A percentile compares a stretch with the other conserved stretches of the same genome.
Evolutionary conservation across 129 eudicot species (phyloP).

Genomic region (Cynara cardunculus): DNA sequence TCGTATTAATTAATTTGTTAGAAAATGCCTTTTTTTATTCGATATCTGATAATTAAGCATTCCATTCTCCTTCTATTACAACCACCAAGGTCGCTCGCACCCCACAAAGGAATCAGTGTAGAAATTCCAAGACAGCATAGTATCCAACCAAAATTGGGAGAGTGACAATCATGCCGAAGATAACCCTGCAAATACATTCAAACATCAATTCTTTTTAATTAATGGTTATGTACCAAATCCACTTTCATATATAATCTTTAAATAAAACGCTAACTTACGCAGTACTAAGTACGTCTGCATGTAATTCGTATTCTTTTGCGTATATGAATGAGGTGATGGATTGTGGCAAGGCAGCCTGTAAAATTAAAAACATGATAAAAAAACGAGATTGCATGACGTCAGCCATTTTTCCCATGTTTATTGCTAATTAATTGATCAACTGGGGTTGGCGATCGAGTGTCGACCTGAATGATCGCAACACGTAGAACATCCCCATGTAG

Average conservation of each 20-base stretch:
- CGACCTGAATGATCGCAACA: slow-evolving; percentile 85
- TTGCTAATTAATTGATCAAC: neutral
- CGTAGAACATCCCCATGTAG: slow-evolving; percentile 81
- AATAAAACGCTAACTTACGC: slow-evolving; percentile 45
- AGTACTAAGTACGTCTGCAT: slow-evolving; percentile 81
- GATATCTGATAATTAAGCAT: too few relatives aligned
- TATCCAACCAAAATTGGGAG: slow-evolving; percentile 63
- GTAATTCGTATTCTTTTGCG: slow-evolving; percentile 82
- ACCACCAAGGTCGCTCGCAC: neutral
- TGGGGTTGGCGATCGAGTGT: neutral
- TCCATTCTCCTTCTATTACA: neutral
- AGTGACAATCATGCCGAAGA: slow-evolving; percentile 68
- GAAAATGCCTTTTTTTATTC: too few relatives aligned
- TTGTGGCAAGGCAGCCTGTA: slow-evolving; percentile 86
- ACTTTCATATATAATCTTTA: neutral
- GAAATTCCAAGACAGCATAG: slow-evolving; percentile 51
- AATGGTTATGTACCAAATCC: neutral
- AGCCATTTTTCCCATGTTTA: neutral
- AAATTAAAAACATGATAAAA: neutral
- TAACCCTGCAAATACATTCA: slow-evolving; percentile 43
- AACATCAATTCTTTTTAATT: neutral
- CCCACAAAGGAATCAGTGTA: slow-evolving; percentile 28
- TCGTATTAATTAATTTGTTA: too few relatives aligned
- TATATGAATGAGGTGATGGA: slow-evolving; percentile 79
- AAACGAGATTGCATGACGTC: neutral